Percentiles rank a stretch among this genome's conserved stretches.
Evolutionary conservation across 2,329 filamentous ascomycete genomes (phyloP).

Genomic region (Alternaria ventricosa): DNA sequence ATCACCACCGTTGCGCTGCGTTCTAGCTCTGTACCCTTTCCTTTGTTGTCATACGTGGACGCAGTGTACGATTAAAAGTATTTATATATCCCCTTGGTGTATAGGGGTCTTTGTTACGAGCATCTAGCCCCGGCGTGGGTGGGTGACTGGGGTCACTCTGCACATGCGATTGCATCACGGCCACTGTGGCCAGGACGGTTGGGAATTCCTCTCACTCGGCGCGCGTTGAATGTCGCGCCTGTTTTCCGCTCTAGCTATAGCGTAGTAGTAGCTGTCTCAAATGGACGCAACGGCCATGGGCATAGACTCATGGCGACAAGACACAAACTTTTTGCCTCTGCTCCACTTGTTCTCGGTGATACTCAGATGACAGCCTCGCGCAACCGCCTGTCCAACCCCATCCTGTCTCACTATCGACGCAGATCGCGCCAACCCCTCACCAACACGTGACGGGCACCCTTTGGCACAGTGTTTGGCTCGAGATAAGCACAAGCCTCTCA

Average conservation of each 20-base stretch:
- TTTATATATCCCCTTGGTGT: slow-evolving; percentile 30
- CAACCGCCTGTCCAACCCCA: slow-evolving; percentile 14
- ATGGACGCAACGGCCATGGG: slow-evolving; percentile 30
- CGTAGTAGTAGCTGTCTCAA: slow-evolving; percentile 25
- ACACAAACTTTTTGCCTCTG: slow-evolving; percentile 6
- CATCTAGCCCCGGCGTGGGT: slow-evolving; percentile 22
- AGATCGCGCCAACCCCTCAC: slow-evolving; percentile 14
- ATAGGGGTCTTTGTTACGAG: slow-evolving; percentile 18
- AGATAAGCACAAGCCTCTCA: slow-evolving; percentile 12
- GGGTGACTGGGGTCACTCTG: slow-evolving; percentile 10
- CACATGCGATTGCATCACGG: slow-evolving; percentile 11
- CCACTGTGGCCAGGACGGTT: slow-evolving; percentile 19
- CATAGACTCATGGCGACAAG: slow-evolving; percentile 22
- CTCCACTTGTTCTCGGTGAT: slow-evolving; percentile 8
- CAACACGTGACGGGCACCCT: slow-evolving; percentile 10
- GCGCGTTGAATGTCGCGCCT: slow-evolving; percentile 22
- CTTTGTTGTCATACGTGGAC: slow-evolving; percentile 22
- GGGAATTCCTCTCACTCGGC: slow-evolving; percentile 32
- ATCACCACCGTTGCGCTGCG: slow-evolving; percentile 21
- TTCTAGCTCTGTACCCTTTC: slow-evolving; percentile 33
- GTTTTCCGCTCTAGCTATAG: slow-evolving; percentile 25
- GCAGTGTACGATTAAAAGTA: slow-evolving; percentile 44
- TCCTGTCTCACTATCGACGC: slow-evolving; percentile 18
- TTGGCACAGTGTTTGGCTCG: neutral
- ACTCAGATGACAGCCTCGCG: slow-evolving; percentile 18